Percentiles rank a stretch among this genome's conserved stretches.
phyloP scores from a whole-genome alignment of 768 basidiomycete species.

The Pulveroboletus frians region DNA sequence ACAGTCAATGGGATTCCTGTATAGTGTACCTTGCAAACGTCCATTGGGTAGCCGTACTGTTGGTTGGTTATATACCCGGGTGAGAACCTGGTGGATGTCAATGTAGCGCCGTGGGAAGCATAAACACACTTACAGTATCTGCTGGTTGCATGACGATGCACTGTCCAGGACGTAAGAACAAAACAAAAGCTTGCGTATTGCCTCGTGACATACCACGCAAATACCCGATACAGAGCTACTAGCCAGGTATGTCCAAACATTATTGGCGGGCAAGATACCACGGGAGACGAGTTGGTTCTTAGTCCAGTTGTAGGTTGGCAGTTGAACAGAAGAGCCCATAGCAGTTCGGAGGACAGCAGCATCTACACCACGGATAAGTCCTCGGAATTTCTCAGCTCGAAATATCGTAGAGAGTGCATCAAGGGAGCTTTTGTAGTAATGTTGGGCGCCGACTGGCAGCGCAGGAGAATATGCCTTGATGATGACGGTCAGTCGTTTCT shows the following conservation, averaged over 20 bases:
- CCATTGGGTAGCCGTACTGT: slow-evolving; percentile 69
- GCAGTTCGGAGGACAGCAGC: slow-evolving; percentile 91
- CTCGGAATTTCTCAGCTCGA: slow-evolving; percentile 68
- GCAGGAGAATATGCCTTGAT: slow-evolving; percentile 86
- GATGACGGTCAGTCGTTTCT: not conserved
- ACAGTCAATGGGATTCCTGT: slow-evolving; percentile 92
- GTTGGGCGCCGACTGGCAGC: slow-evolving; percentile 92
- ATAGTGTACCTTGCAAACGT: slow-evolving; percentile 65
- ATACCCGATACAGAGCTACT: slow-evolving; percentile 87
- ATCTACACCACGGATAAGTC: slow-evolving; percentile 86
- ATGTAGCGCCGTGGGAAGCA: not conserved
- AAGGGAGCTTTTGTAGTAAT: slow-evolving; percentile 80
- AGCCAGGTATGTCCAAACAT: slow-evolving; percentile 79
- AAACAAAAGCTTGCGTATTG: not conserved
- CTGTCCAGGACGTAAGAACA: slow-evolving; percentile 33
- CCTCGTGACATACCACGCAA: slow-evolving; percentile 68
- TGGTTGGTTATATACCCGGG: slow-evolving; percentile 95
- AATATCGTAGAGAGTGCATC: slow-evolving; percentile 80
- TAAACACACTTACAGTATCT: slow-evolving; percentile 60
- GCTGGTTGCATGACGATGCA: slow-evolving; percentile 93
- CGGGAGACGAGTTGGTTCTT: slow-evolving; percentile 72
- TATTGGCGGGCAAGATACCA: slow-evolving; percentile 68
- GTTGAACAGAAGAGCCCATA: slow-evolving; percentile 93
- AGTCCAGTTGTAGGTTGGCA: slow-evolving; percentile 93
- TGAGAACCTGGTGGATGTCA: slow-evolving; percentile 55